Evolutionary conservation across 2,329 filamentous ascomycete genomes (phyloP).

Genomic region (Aspergillus fijiensis): DNA sequence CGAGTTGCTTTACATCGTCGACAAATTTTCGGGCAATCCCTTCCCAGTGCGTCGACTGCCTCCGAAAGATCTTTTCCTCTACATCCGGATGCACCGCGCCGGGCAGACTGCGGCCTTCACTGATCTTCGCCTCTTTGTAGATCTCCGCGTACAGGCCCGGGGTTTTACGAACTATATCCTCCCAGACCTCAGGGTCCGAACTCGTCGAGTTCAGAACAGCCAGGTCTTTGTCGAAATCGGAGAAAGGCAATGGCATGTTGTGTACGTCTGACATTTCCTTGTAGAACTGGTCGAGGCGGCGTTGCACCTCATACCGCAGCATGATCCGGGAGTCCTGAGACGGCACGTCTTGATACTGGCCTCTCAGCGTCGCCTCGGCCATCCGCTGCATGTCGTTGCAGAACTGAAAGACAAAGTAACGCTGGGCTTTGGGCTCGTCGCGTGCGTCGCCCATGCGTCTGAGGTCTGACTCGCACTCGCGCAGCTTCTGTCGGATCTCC

Average conservation of each 20-base stretch:
- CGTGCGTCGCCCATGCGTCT: constrained; percentile 8
- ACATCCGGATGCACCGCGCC: constrained; percentile 17
- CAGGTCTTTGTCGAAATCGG: not conserved
- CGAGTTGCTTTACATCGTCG: not conserved
- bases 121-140: constrained; percentile 12
- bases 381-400: constrained; percentile 17
- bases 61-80: constrained; percentile 13
- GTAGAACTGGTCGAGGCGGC: not conserved
- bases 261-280: not conserved
- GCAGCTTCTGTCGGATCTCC: constrained; percentile 14
- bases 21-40: not conserved
- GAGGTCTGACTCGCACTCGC: constrained; percentile 3
- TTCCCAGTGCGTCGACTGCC: constrained; percentile 13
- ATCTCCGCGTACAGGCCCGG: constrained; percentile 9
- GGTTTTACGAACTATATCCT: not conserved
- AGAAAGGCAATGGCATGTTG: not conserved
- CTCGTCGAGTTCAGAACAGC: not conserved
- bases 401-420: constrained; percentile 13
- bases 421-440: constrained; percentile 8
- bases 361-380: constrained; percentile 14
- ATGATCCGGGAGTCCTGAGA: constrained; percentile 1
- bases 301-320: constrained; percentile 9
- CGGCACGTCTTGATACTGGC: constrained; percentile 17
- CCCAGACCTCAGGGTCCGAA: not conserved
- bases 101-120: constrained; percentile 13